Evolutionary conservation across 768 basidiomycete species (phyloP), one percentile per base, ranked within the genome.

Genomic region (Leccinellum albellum): DNA sequence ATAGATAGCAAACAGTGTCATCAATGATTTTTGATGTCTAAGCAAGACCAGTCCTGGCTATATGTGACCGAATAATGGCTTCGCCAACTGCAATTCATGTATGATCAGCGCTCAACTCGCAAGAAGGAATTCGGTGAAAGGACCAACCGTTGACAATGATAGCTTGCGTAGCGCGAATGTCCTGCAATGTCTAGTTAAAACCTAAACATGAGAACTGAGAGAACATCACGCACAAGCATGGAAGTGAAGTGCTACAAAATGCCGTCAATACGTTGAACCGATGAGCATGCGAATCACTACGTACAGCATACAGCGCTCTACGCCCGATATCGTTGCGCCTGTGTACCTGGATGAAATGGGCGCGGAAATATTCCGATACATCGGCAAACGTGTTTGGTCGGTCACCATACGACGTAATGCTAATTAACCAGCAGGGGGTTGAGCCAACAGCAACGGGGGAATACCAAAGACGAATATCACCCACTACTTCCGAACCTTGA

Each of bases 301-400:
- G 69, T 64, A 88, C 86, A 48, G 83, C 78, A 66, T 84, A 90
- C 17, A 91, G 74, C 49, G 79, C 79, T 45, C 89, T 79, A 55
- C 78, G 77, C 17, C 78, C 77, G 29, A 74, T 71, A 64, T 89
- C 87, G 58, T 85, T 85, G 61, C 82, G 79, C 64, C 81, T 79
- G 68, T 92, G 88, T 12, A 85, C 84, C 60, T 89, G 87, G 26
- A 85, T 73, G 66, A 93, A 93, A 69, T 92, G 91, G n/a, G 86
- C 81, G n/a, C 83, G 82, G 76, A 93, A 92, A 64, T 93, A 92
- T 50, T 84, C 81, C 35, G 89, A 80, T 15, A 86, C 90, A 20
- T 80, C 80, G 62, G 87, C 82, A 68, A 77, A 89, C 51, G 80
- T 82, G 61, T 92, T 91, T 31, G 85, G 78, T 23, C 89, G 80